phyloP scores from a whole-genome alignment of 257 asterid genomes.

The Haberlea rhodopensis region DNA sequence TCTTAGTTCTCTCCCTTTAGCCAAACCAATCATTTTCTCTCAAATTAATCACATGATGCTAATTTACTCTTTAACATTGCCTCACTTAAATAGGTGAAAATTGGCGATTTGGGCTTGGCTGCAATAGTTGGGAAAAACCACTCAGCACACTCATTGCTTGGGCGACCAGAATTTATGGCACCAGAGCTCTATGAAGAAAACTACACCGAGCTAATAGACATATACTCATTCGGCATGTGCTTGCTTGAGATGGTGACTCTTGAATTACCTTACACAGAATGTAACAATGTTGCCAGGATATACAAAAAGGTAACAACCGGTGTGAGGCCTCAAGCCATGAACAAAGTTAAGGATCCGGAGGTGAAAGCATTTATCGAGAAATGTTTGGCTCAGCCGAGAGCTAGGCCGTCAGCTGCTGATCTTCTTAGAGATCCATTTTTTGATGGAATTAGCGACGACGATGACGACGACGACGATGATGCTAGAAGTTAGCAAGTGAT shows the following conservation, averaged over 20 bases:
- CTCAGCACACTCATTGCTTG: slow-evolving; percentile 42
- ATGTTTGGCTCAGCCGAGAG: slow-evolving; percentile 42
- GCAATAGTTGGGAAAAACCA: slow-evolving; percentile 42
- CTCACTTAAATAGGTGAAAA: slow-evolving; percentile 31
- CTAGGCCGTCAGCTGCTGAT: slow-evolving; percentile 42
- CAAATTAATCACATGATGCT: background rate
- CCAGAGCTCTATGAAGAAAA: slow-evolving; percentile 50
- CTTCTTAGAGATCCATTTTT: slow-evolving; percentile 49
- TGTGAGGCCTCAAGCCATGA: slow-evolving; percentile 46
- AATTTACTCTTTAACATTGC: background rate
- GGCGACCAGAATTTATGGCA: slow-evolving; percentile 52
- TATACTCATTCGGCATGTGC: slow-evolving; percentile 51
- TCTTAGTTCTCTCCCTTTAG: background rate
- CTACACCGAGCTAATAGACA: slow-evolving; percentile 45
- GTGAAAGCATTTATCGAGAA: slow-evolving; percentile 34
- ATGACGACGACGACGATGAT: background rate
- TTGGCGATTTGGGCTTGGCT: slow-evolving; percentile 48
- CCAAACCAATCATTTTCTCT: background rate
- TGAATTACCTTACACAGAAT: slow-evolving; percentile 48
- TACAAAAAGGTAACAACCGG: slow-evolving; percentile 47
- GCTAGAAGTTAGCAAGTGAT: background rate
- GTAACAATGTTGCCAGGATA: slow-evolving; percentile 39
- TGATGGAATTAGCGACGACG: background rate
- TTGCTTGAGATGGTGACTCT: slow-evolving; percentile 45
- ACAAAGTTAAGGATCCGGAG: slow-evolving; percentile 27